Conservation (phyloP, 257 asterid genomes). For the Misopates orontium region DNA sequence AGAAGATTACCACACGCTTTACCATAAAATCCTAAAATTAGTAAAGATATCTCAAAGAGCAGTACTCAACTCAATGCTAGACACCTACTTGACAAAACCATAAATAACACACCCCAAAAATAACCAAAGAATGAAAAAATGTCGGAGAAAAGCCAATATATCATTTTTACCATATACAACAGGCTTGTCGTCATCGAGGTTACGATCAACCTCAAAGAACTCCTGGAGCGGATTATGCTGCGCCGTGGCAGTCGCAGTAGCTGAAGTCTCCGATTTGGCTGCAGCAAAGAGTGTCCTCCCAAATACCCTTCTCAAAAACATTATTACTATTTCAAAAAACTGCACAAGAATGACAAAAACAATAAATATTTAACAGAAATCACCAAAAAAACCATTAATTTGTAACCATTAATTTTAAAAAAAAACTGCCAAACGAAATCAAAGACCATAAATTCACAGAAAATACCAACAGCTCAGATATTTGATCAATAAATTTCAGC, state of each 20-base stretch:
- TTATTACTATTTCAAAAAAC: conserved; percentile 19
- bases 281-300: conserved; percentile 78
- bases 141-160: neutral
- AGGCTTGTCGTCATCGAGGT: conserved; percentile 65
- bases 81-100: too few species aligned
- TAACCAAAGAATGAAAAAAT: neutral
- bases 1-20: neutral
- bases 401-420: neutral
- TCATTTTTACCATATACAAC: conserved; percentile 62
- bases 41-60: neutral
- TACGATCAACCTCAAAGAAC: conserved; percentile 72
- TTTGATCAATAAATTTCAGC: neutral
- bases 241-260: conserved; percentile 38
- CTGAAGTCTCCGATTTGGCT: conserved; percentile 64
- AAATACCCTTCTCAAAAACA: conserved; percentile 56
- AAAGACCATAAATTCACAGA: neutral
- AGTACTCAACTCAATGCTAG: neutral
- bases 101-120: too few species aligned
- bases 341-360: conserved; percentile 28
- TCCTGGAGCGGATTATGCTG: conserved; percentile 68
- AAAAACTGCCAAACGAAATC: conserved; percentile 1
- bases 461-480: neutral
- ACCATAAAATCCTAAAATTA: neutral
- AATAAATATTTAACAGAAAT: neutral
- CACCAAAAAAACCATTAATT: conserved; percentile 12